These are phyloP conservation scores for Madurella fahalii DNA, from an alignment of 2,329 filamentous ascomycete species.

Conservation along the genomic window DNA sequence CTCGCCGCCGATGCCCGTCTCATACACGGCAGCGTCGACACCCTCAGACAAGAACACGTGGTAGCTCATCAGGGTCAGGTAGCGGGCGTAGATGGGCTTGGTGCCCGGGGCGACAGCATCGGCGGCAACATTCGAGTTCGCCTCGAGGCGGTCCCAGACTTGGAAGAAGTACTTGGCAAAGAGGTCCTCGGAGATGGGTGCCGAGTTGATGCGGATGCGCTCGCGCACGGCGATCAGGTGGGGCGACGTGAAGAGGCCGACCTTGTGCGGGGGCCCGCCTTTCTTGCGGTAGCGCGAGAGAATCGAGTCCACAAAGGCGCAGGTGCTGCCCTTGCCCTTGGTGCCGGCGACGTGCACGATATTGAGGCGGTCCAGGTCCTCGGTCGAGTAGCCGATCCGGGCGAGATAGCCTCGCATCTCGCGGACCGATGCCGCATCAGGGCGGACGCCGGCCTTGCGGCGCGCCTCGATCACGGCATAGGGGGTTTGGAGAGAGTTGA, in stretches of 20 bases:
- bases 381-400: slow-evolving; percentile 66
- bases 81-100: slow-evolving; percentile 57
- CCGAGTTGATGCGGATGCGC: slow-evolving; percentile 59
- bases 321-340: slow-evolving; percentile 74
- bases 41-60: slow-evolving; percentile 62
- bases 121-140: slow-evolving; percentile 30
- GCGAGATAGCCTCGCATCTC: slow-evolving; percentile 78
- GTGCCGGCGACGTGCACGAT: slow-evolving; percentile 69
- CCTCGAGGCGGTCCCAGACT: slow-evolving; percentile 56
- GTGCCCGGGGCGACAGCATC: slow-evolving; percentile 33
- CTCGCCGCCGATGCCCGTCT: slow-evolving; percentile 65
- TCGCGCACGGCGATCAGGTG: slow-evolving; percentile 65
- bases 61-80: slow-evolving; percentile 62
- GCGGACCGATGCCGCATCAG: slow-evolving; percentile 69
- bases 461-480: slow-evolving; percentile 76
- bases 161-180: slow-evolving; percentile 67
- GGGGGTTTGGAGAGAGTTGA: slow-evolving; percentile 87
- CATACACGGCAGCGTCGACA: slow-evolving; percentile 60
- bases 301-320: slow-evolving; percentile 62
- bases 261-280: slow-evolving; percentile 37
- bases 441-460: slow-evolving; percentile 65
- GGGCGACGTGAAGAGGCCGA: slow-evolving; percentile 66
- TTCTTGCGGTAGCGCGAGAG: slow-evolving; percentile 47
- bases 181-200: slow-evolving; percentile 51
- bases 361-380: slow-evolving; percentile 57